phyloP scores from a whole-genome alignment of 2,329 filamentous ascomycete species.

The Trichophyton rubrum region DNA sequence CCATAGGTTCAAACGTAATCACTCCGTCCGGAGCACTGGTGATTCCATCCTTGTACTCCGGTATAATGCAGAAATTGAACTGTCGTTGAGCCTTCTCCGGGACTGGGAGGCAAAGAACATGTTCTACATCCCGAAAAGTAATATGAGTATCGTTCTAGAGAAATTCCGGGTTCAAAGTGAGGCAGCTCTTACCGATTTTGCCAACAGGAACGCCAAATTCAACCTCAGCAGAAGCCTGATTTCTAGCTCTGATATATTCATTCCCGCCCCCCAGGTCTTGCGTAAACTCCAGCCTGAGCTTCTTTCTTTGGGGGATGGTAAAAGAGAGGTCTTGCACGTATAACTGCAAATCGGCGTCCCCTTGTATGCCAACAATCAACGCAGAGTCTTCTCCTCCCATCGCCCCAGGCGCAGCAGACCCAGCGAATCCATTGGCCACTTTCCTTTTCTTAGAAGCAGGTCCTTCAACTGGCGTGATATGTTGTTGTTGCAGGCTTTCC shows the following conservation, averaged over 20 bases:
- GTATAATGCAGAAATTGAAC: conserved; percentile 51
- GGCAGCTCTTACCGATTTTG: conserved; percentile 34
- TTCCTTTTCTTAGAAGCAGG: conserved; percentile 40
- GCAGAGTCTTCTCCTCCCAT: conserved; percentile 18
- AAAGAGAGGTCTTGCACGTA: conserved; percentile 47
- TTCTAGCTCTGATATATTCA: conserved; percentile 37
- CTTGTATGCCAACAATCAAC: conserved; percentile 22
- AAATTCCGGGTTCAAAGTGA: background rate
- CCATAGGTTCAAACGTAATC: conserved; percentile 41
- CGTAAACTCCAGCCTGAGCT: conserved; percentile 48
- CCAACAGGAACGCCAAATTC: conserved; percentile 42
- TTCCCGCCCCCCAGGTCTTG: conserved; percentile 10
- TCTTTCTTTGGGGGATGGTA: conserved; percentile 51
- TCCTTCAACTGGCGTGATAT: conserved; percentile 19
- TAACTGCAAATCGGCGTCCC: conserved; percentile 28
- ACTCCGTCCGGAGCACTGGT: conserved; percentile 32
- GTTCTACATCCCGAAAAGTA: conserved; percentile 25
- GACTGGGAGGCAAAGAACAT: conserved; percentile 49
- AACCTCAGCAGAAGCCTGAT: conserved; percentile 39
- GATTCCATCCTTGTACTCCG: conserved; percentile 40
- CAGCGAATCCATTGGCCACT: conserved; percentile 28
- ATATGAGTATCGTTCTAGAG: background rate
- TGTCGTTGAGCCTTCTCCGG: conserved; percentile 53
- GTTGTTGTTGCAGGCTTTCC: conserved; percentile 7
- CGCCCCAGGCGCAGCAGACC: conserved; percentile 8